A percentile compares a stretch with the other conserved stretches of the same genome.
phyloP scores from a whole-genome alignment of 495 filamentous ascomycete genomes.

The Astrothelium macrocarpum region DNA sequence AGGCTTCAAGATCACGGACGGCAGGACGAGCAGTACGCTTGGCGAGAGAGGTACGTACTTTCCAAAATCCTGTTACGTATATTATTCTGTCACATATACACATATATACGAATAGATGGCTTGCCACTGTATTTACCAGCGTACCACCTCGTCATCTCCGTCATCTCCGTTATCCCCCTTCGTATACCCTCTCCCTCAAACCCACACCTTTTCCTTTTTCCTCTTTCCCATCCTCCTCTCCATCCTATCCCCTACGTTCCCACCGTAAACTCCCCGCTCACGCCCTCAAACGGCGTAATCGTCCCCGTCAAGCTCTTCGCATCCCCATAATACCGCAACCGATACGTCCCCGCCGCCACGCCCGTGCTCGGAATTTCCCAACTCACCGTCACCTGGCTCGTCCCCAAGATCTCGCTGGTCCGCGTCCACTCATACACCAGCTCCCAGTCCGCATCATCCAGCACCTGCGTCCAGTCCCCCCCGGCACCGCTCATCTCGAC shows the following conservation, averaged over 20 bases:
- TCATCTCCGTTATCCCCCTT: not conserved
- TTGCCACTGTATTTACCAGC: no score
- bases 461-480: conserved; percentile 51
- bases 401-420: conserved; percentile 58
- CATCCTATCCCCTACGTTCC: conserved; percentile 10
- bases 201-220: not conserved
- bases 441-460: conserved; percentile 70
- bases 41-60: no score
- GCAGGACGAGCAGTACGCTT: no score
- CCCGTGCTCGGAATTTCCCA: conserved; percentile 52
- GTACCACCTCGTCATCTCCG: no score
- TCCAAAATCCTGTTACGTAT: no score
- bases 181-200: not conserved
- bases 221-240: not conserved
- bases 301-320: conserved; percentile 58
- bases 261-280: conserved; percentile 56
- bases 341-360: conserved; percentile 51
- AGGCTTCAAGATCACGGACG: no score
- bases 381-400: conserved; percentile 66
- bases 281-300: conserved; percentile 67
- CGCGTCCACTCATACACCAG: conserved; percentile 74
- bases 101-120: no score
- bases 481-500: conserved; percentile 53
- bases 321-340: conserved; percentile 80
- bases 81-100: no score